A percentile compares a stretch with the other conserved stretches of the same genome.
phyloP scores from a whole-genome alignment of 305 asterid species.

The Caryopteris hybrid region DNA sequence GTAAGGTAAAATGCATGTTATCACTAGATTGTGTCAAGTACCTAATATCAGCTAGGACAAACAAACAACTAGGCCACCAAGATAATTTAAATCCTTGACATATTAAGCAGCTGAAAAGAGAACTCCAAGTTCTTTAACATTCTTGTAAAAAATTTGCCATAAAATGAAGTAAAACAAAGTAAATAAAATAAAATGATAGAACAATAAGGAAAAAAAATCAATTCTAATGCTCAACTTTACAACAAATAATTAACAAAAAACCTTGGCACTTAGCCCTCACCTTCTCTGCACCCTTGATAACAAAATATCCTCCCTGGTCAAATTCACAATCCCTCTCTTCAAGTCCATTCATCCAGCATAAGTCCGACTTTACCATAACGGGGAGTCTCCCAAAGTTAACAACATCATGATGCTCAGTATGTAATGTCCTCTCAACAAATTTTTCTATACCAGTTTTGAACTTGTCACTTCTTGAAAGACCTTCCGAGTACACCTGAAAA shows the following conservation, averaged over 20 bases:
- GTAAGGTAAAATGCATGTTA: not conserved
- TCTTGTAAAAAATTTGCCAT: not conserved
- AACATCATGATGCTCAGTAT: slow-evolving; percentile 32
- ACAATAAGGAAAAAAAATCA: not conserved
- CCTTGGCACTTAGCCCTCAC: slow-evolving; percentile 31
- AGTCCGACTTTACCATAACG: slow-evolving; percentile 83
- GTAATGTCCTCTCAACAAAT: slow-evolving; percentile 41
- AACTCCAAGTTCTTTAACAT: not conserved
- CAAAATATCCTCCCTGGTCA: slow-evolving; percentile 90
- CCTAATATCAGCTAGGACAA: not conserved
- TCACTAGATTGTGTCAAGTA: slow-evolving; percentile 9
- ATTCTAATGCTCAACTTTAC: not conserved
- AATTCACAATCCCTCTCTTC: slow-evolving; percentile 75
- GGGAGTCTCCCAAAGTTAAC: slow-evolving; percentile 74
- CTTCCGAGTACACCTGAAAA: slow-evolving; percentile 64
- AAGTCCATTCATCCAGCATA: slow-evolving; percentile 58
- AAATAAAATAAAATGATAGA: not conserved
- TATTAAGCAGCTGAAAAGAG: not conserved
- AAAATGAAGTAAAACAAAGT: not conserved
- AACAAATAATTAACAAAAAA: slow-evolving; percentile 1
- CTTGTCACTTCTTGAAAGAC: slow-evolving; percentile 63
- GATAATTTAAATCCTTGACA: not conserved
- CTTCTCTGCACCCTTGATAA: slow-evolving; percentile 98
- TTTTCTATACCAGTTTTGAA: slow-evolving; percentile 71
- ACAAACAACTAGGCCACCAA: not conserved